Base-by-base conservation (phyloP, 2,329 filamentous ascomycete genomes). In the Lasiodiplodia sp. region DNA sequence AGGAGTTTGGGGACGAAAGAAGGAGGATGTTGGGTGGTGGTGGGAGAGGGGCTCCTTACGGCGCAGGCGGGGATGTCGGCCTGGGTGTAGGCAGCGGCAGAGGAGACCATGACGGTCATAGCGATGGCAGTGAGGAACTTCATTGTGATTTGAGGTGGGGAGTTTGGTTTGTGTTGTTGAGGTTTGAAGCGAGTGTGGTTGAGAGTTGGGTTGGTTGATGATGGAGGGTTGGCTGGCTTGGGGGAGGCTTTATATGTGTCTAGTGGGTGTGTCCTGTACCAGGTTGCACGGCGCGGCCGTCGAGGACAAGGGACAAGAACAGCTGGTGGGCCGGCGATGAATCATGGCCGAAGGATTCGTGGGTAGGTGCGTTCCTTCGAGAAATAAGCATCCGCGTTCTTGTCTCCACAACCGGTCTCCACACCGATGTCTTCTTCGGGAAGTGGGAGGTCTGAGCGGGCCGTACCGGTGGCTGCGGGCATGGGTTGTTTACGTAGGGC, bases 31-130 rank as follows among this genome's bases (percentile, higher is more conserved):
- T n/a, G 2, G 2, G 57, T 14, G 28, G 6, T 23, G 5, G 38
- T 14, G n/a, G 18, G n/a, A n/a, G n/a, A 16, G 6, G 60, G 34
- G 31, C 31, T 34, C 31, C 60, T 18, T 38, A 64, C 60, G 25
- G 60, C 60, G 47, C 60, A 64, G 10, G 28, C 28, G 31, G 60
- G 60, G 14, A 64, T 64, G 47, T 52, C 31, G 21, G 44, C 47
- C 25, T 16, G 4, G 60, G 31, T 52, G 40, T n/a, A n/a, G 60
- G 60, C 60, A 11, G 60, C 60, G 31, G 60, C 60, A 31, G 31
- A 49, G 47, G 60, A 52, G 47, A 52, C 60, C 60, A 52, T 25
- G 60, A 25, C 60, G 60, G 60, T 14, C 44, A 52, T 52, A n/a
- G 47, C 44, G 47, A 64, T 4, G n/a, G 47, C 47, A 28, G 28